Conservation (phyloP, 2,329 filamentous ascomycete species). For the Volutella citrinella region DNA sequence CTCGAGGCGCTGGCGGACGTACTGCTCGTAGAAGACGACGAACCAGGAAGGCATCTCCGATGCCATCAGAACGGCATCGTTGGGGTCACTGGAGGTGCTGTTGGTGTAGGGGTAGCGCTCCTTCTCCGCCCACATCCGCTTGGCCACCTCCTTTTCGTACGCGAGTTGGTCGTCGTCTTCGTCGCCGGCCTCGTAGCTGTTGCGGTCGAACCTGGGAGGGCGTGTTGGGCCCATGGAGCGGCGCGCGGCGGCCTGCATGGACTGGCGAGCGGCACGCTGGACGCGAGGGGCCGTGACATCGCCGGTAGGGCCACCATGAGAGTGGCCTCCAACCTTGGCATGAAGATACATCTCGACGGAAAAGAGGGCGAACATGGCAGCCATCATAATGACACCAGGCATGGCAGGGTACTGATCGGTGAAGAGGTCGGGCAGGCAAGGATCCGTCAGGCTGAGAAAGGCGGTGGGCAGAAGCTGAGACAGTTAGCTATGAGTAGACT, state of each 20-base stretch:
- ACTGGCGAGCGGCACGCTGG: no score
- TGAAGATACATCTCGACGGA: constrained; percentile 62
- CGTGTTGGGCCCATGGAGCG: no score
- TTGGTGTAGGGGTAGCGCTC: constrained; percentile 11
- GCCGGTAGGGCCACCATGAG: constrained; percentile 55
- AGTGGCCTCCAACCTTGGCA: constrained; percentile 55
- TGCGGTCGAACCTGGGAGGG: no score
- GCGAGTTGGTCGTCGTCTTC: constrained; percentile 16
- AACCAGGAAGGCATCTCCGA: constrained; percentile 59
- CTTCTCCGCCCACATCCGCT: constrained; percentile 37
- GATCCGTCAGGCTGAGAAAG: constrained; percentile 49
- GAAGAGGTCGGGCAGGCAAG: constrained; percentile 58
- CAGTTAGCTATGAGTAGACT: constrained; percentile 8
- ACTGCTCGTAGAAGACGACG: constrained; percentile 61
- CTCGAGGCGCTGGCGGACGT: constrained; percentile 58
- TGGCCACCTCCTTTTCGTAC: constrained; percentile 40
- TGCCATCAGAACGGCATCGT: constrained; percentile 22
- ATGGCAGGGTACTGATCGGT: constrained; percentile 58
- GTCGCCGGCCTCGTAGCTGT: neutral
- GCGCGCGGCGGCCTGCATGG: no score
- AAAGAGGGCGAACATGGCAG: constrained; percentile 58
- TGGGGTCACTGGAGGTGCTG: constrained; percentile 22
- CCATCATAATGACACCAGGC: constrained; percentile 65
- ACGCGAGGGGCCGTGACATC: no score
- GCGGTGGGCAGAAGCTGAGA: constrained; percentile 55